These are phyloP conservation scores for Fraxinus xanthoxyloides DNA, from an alignment of 305 asterid species.

Conservation along the genomic window DNA sequence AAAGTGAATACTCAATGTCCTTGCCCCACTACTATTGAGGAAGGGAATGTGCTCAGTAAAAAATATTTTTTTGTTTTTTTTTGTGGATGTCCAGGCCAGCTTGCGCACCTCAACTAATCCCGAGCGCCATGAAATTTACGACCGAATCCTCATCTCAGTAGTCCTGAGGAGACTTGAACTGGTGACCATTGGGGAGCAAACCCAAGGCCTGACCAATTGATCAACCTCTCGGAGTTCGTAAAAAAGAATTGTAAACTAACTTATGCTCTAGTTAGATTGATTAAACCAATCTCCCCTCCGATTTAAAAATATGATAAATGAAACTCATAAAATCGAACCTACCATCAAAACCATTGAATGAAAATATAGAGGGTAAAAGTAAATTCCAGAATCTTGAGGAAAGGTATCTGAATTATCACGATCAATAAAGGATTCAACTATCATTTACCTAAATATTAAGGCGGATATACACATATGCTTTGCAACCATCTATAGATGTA, in stretches of 20 bases:
- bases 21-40: background rate
- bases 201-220: no score
- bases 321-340: slow-evolving; percentile 1
- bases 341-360: background rate
- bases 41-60: slow-evolving; percentile 1
- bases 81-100: no score
- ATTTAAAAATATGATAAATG: background rate
- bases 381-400: slow-evolving; percentile 3
- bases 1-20: background rate
- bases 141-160: no score
- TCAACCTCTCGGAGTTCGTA: no score
- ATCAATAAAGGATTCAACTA: background rate
- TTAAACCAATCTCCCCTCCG: slow-evolving; percentile 3
- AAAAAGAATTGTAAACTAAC: slow-evolving; percentile 2
- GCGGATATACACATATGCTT: slow-evolving; percentile 4
- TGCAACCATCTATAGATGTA: background rate
- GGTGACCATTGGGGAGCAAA: no score
- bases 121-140: no score
- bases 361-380: slow-evolving; percentile 9
- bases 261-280: background rate
- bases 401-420: background rate
- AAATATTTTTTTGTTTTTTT: no score
- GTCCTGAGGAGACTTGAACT: no score
- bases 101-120: no score
- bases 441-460: slow-evolving; percentile 15